Evolutionary conservation across 2,329 filamentous ascomycete species (phyloP).

Genomic region (Diaporthe amygdali): DNA sequence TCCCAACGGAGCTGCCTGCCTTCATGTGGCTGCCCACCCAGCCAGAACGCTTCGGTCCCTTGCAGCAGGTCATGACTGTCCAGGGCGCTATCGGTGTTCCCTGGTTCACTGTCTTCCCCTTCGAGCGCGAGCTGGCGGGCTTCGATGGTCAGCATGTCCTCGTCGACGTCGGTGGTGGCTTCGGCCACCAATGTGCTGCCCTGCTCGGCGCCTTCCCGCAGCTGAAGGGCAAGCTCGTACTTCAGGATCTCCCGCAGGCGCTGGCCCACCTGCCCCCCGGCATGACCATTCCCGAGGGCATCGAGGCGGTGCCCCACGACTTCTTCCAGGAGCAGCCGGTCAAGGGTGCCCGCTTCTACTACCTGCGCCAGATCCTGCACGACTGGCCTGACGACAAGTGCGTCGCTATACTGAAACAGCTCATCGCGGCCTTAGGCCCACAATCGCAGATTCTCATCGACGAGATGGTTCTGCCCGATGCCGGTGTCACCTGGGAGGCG

Average conservation of each 20-base stretch:
- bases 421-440: slow-evolving; percentile 37
- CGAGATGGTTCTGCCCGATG: slow-evolving; percentile 47
- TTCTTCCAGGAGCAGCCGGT: slow-evolving; percentile 34
- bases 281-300: background rate
- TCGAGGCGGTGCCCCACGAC: slow-evolving; percentile 29
- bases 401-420: slow-evolving; percentile 38
- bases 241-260: slow-evolving; percentile 16
- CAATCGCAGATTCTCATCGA: slow-evolving; percentile 47
- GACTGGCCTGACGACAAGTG: slow-evolving; percentile 42
- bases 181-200: slow-evolving; percentile 26
- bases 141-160: background rate
- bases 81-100: slow-evolving; percentile 27
- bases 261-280: background rate
- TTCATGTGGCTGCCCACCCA: slow-evolving; percentile 31
- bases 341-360: slow-evolving; percentile 41
- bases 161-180: slow-evolving; percentile 24
- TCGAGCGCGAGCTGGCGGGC: slow-evolving; percentile 22
- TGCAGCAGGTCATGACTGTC: slow-evolving; percentile 33
- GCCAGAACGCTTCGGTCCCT: slow-evolving; percentile 28
- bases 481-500: slow-evolving; percentile 36
- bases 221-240: background rate
- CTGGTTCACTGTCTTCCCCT: slow-evolving; percentile 31
- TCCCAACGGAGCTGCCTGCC: slow-evolving; percentile 29
- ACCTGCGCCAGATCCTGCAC: slow-evolving; percentile 43
- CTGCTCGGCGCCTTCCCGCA: slow-evolving; percentile 2